Percentiles rank a stretch among this genome's conserved stretches.
Conservation (phyloP, 495 filamentous ascomycete genomes). For the Lasiosphaeria ovina region DNA sequence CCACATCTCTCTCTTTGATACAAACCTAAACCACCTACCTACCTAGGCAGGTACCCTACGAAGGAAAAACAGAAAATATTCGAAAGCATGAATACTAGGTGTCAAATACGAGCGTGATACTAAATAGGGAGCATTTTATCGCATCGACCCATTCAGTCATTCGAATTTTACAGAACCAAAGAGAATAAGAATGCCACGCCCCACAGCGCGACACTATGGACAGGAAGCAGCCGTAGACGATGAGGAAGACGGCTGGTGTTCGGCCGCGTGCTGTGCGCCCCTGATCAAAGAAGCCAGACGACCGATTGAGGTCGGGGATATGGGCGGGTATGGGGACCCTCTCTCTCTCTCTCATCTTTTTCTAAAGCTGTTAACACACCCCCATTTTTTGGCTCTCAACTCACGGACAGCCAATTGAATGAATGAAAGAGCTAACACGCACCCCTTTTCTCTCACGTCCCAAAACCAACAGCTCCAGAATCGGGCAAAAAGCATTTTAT, state of each 20-base stretch:
- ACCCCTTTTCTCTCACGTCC: background rate
- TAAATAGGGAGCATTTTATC: too few relatives aligned
- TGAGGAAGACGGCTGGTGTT: background rate
- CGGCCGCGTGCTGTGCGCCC: conserved; percentile 5
- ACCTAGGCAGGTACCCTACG: too few relatives aligned
- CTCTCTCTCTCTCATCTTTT: background rate
- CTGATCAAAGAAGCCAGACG: background rate
- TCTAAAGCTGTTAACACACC: background rate
- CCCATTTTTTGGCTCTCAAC: background rate
- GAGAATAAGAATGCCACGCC: too few relatives aligned
- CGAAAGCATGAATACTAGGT: too few relatives aligned
- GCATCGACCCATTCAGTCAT: too few relatives aligned
- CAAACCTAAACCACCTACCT: too few relatives aligned
- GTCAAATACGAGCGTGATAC: too few relatives aligned
- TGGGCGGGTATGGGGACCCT: background rate
- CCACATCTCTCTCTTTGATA: too few relatives aligned
- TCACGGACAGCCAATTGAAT: background rate
- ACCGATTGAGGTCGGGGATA: background rate
- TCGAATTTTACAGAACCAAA: too few relatives aligned
- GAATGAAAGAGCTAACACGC: background rate
- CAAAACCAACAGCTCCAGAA: background rate
- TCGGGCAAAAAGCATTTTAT: conserved; percentile 48
- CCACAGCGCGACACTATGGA: too few relatives aligned
- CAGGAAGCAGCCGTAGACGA: background rate
- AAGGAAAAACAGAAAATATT: too few relatives aligned